A percentile compares a stretch with the other conserved stretches of the same genome.
Evolutionary conservation across 495 filamentous ascomycete species (phyloP).

Genomic region (Corynascus novoguineensis): DNA sequence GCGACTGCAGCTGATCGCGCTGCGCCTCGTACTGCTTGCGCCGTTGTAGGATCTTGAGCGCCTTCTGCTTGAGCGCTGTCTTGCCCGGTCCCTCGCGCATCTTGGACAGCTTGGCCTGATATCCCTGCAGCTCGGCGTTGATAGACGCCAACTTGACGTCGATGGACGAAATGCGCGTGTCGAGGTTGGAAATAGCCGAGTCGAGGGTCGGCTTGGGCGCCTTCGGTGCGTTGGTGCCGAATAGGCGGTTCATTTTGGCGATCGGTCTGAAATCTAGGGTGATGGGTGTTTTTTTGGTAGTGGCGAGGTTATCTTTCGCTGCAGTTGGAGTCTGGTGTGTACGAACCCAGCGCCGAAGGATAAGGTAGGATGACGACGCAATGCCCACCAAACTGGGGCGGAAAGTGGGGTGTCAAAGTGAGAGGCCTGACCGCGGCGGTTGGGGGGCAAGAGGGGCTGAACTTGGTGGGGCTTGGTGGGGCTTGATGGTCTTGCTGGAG

Average conservation of each 20-base stretch:
- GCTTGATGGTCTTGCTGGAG: too few relatives aligned
- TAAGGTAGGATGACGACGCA: too few relatives aligned
- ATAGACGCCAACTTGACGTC: slow-evolving; percentile 92
- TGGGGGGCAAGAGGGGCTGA: too few relatives aligned
- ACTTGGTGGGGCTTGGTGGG: too few relatives aligned
- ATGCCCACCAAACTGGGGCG: too few relatives aligned
- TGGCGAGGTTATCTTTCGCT: neutral
- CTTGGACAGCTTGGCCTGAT: slow-evolving; percentile 81
- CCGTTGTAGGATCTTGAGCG: slow-evolving; percentile 91
- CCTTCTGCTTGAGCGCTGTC: slow-evolving; percentile 85
- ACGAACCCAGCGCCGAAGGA: too few relatives aligned
- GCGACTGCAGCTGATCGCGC: slow-evolving; percentile 88
- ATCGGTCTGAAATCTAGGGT: too few relatives aligned
- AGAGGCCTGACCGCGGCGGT: too few relatives aligned
- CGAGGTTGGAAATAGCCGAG: slow-evolving; percentile 82
- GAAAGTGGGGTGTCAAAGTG: too few relatives aligned
- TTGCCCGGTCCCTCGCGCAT: slow-evolving; percentile 98
- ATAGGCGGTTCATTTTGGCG: slow-evolving; percentile 82
- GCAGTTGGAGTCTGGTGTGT: neutral
- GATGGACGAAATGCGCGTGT: slow-evolving; percentile 78
- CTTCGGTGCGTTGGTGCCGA: slow-evolving; percentile 74
- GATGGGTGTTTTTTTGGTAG: neutral
- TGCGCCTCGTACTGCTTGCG: slow-evolving; percentile 93
- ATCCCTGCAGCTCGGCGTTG: slow-evolving; percentile 82
- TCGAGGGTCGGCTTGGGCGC: slow-evolving; percentile 88